phyloP scores from a whole-genome alignment of 805 yeast genomes.

The Cyberlindnera mycetangii region DNA sequence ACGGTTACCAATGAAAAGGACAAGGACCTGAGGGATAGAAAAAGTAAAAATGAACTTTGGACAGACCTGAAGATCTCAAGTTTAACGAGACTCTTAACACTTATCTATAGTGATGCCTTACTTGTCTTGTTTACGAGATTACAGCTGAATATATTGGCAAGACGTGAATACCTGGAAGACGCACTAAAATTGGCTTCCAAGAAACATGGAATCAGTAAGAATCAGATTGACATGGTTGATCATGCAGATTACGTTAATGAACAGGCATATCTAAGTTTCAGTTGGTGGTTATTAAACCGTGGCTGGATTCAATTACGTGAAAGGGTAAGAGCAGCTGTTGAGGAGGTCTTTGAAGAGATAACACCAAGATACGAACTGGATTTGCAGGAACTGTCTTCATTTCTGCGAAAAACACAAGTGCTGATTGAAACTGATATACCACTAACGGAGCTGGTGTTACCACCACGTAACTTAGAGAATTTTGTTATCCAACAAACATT shows the following conservation, averaged over 20 bases:
- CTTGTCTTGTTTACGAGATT: slow-evolving; percentile 76
- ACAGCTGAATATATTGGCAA: slow-evolving; percentile 84
- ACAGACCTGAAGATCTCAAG: slow-evolving; percentile 72
- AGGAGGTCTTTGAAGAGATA: slow-evolving; percentile 54
- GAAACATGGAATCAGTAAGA: slow-evolving; percentile 34
- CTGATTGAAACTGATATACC: slow-evolving; percentile 42
- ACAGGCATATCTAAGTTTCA: slow-evolving; percentile 79
- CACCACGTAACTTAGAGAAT: slow-evolving; percentile 51
- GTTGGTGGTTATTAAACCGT: slow-evolving; percentile 91
- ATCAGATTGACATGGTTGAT: slow-evolving; percentile 20
- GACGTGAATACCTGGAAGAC: slow-evolving; percentile 78
- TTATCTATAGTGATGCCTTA: slow-evolving; percentile 65
- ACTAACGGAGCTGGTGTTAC: slow-evolving; percentile 40
- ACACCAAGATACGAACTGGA: slow-evolving; percentile 74
- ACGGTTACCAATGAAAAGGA: not conserved
- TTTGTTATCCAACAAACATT: slow-evolving; percentile 53
- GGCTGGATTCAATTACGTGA: slow-evolving; percentile 69
- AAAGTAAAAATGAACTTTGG: slow-evolving; percentile 75
- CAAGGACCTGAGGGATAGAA: too few species aligned
- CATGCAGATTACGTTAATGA: slow-evolving; percentile 54
- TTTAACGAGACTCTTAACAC: slow-evolving; percentile 67
- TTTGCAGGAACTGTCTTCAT: slow-evolving; percentile 52
- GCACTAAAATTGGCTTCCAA: slow-evolving; percentile 68
- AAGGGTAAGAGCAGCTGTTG: slow-evolving; percentile 54
- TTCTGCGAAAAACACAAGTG: slow-evolving; percentile 39